phyloP scores from a whole-genome alignment of 148 eudicot species.

The Rhododendron ovatum region DNA sequence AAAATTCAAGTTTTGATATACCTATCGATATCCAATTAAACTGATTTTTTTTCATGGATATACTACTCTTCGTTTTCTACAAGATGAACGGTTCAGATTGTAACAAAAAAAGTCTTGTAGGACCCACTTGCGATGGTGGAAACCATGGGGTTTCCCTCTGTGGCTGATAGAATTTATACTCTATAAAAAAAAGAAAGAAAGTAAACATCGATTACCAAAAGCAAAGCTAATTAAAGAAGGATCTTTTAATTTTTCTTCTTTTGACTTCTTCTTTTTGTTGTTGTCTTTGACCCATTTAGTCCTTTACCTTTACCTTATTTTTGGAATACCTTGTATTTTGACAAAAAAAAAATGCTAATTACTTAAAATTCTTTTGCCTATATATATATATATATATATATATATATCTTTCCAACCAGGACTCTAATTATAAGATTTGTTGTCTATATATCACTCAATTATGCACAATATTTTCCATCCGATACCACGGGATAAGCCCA shows the following conservation, averaged over 20 bases:
- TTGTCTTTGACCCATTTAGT: background rate
- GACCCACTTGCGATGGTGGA: too few relatives aligned
- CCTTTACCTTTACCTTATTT: background rate
- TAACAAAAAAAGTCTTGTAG: too few relatives aligned
- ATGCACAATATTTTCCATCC: background rate
- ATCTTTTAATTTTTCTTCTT: background rate
- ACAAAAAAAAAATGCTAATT: background rate
- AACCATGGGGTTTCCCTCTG: too few relatives aligned
- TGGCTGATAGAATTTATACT: too few relatives aligned
- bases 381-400: too few relatives aligned
- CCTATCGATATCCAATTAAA: too few relatives aligned
- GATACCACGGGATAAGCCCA: background rate
- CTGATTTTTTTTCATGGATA: too few relatives aligned
- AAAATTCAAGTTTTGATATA: too few relatives aligned
- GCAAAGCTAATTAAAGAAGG: background rate
- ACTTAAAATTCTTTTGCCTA: background rate
- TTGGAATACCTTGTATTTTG: background rate
- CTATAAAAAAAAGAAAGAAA: too few relatives aligned
- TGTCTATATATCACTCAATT: background rate
- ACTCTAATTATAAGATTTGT: background rate
- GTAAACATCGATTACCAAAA: too few relatives aligned
- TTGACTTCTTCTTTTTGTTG: background rate
- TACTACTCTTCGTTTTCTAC: too few relatives aligned
- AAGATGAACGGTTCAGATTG: too few relatives aligned
- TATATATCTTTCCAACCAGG: background rate